A percentile compares a stretch with the other conserved stretches of the same genome.
Conservation (phyloP, 225 moss, liverwort and hornwort species). For the Thuidium tamariscinum region DNA sequence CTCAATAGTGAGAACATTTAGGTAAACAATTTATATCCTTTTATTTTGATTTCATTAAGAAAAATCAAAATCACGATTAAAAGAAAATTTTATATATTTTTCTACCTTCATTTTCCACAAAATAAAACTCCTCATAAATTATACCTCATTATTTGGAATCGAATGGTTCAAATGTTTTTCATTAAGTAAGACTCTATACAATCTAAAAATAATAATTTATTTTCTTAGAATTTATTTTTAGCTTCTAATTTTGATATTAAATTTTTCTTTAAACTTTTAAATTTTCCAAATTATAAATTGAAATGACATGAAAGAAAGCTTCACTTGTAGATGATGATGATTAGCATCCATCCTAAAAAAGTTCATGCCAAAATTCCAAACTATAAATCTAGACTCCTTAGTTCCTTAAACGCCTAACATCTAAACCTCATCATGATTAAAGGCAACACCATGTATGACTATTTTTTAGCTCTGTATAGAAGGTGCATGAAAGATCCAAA, state of each 20-base stretch:
- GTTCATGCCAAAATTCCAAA: background rate
- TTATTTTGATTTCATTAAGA: background rate
- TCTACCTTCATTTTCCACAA: background rate
- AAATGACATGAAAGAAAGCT: background rate
- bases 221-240: background rate
- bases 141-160: background rate
- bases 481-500: background rate
- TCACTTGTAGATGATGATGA: background rate
- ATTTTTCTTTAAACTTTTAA: no score
- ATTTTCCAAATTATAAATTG: background rate
- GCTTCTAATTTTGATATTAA: accelerated
- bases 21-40: background rate
- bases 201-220: background rate
- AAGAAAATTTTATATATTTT: background rate
- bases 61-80: background rate
- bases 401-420: background rate
- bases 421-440: background rate
- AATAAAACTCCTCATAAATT: background rate
- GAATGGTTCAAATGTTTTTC: background rate
- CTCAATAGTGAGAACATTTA: background rate
- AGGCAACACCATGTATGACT: accelerated
- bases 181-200: background rate
- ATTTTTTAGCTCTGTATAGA: background rate
- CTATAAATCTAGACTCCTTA: background rate
- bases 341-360: background rate